Percentiles rank a stretch among this genome's conserved stretches.
These are phyloP conservation scores for Forsythia viridissima DNA, from an alignment of 257 asterid species.

Conservation along the genomic window DNA sequence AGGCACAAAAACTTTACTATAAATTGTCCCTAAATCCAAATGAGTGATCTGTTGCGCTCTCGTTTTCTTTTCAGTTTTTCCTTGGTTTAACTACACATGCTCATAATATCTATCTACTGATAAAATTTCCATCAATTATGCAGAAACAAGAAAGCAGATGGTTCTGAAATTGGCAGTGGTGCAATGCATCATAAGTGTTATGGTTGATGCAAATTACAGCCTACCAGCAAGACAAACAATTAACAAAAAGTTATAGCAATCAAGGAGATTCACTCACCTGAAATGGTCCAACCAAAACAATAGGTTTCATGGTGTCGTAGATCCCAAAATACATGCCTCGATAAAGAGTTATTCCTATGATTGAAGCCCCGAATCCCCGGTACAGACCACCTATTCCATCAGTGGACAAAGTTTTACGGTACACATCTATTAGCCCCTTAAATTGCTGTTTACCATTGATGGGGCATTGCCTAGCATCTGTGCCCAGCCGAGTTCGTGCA, in stretches of 20 bases:
- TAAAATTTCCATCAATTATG: neutral
- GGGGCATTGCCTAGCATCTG: slow-evolving; percentile 42
- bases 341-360: slow-evolving; percentile 83
- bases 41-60: neutral
- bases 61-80: neutral
- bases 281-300: slow-evolving; percentile 80
- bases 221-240: neutral
- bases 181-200: neutral
- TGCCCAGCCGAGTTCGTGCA: slow-evolving; percentile 64
- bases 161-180: neutral
- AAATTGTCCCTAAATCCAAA: neutral
- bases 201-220: neutral
- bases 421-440: slow-evolving; percentile 72
- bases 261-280: slow-evolving; percentile 44
- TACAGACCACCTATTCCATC: slow-evolving; percentile 87
- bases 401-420: slow-evolving; percentile 66
- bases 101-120: neutral
- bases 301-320: slow-evolving; percentile 91
- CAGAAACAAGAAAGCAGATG: neutral
- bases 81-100: neutral
- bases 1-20: neutral
- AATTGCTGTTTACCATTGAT: slow-evolving; percentile 47
- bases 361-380: slow-evolving; percentile 90
- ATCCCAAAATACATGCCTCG: slow-evolving; percentile 98
- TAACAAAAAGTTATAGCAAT: slow-evolving; percentile 8